Base-by-base conservation (phyloP, 23 red algal species). In the Gracilaria domingensis region DNA sequence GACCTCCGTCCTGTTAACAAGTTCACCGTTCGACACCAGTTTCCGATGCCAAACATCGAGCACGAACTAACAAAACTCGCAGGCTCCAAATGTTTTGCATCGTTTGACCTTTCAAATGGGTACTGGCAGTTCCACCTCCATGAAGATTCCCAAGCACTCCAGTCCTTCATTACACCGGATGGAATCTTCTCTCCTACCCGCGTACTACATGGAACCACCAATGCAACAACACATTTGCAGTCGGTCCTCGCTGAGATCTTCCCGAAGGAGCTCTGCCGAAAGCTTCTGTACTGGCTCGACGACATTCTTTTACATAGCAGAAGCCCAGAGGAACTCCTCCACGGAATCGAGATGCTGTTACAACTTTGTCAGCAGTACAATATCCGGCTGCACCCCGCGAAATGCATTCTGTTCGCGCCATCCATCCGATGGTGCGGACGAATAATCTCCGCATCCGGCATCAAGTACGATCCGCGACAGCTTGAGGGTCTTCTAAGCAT, bases 321-420 rank as follows among this genome's bases (percentile, higher is more conserved):
- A 38, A 72, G 11, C 20, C 36, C 29, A 14, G 53, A 61, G 4
- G 79, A 20, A 11, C 30, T 82, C 35, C 28, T 54, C 5, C 0
- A 82, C 35, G 47, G 24, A 8, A 60, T 82, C 37, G 20, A 21
- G 8, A 58, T 48, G 23, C 55, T 82, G 32, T n/a, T 29, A 7
- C 2, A 25, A 9, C 12, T 72, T 5, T 86, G 82, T 12, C 11
- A n/a, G 5, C 16, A 69, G 61, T 70, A 48, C 39, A 29, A 4
- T 14, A 51, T 70, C 24, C 61, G 44, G 9, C 0, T 86, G 8
- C 82, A 86, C 23, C 61, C 82, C 38, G 61, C 5, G 18, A 86
- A 86, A 36, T 71, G 82, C n/a, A 47, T 50, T 8, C 61, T 86
- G 0, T 86, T 86, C 75, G 21, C 65, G 6, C 71, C 18, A 8